Evolutionary conservation across 331 rosid genomes (phyloP).

Genomic region (Spiraea crenata): DNA sequence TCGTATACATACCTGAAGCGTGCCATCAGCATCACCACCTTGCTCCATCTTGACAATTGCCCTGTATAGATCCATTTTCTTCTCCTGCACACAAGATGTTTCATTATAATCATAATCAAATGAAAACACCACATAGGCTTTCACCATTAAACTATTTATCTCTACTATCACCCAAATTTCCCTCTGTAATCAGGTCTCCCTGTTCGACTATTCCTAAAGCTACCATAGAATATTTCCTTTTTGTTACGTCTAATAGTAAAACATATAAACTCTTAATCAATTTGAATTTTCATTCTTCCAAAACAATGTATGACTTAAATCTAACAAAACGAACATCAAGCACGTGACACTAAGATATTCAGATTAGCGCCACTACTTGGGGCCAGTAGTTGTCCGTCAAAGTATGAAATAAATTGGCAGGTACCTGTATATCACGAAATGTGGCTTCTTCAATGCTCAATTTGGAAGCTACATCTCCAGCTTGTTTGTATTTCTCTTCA

Average conservation of each 20-base stretch:
- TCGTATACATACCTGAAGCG: constrained; percentile 61
- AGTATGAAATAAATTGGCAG: not conserved
- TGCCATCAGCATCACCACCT: constrained; percentile 58
- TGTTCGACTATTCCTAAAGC: not conserved
- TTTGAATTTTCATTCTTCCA: not conserved
- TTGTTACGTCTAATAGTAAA: constrained; percentile 11
- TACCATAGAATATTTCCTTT: not conserved
- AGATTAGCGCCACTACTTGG: constrained; percentile 3
- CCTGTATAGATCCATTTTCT: constrained; percentile 87
- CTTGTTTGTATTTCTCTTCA: constrained; percentile 89
- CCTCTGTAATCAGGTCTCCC: not conserved
- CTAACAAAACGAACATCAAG: constrained; percentile 1
- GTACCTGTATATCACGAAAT: constrained; percentile 92
- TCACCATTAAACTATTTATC: not conserved
- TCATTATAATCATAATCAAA: not conserved
- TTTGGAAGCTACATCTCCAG: constrained; percentile 95
- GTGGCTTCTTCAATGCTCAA: constrained; percentile 87
- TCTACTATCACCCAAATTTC: not conserved
- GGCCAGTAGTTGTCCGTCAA: constrained; percentile 7
- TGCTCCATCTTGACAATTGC: constrained; percentile 88
- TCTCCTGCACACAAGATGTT: constrained; percentile 51
- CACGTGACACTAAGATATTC: constrained; percentile 14
- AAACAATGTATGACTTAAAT: constrained; percentile 14
- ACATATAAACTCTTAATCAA: not conserved
- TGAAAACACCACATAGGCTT: not conserved